Evolutionary conservation across 345 rosid genomes (phyloP).

Genomic region (Ceriops decandra): DNA sequence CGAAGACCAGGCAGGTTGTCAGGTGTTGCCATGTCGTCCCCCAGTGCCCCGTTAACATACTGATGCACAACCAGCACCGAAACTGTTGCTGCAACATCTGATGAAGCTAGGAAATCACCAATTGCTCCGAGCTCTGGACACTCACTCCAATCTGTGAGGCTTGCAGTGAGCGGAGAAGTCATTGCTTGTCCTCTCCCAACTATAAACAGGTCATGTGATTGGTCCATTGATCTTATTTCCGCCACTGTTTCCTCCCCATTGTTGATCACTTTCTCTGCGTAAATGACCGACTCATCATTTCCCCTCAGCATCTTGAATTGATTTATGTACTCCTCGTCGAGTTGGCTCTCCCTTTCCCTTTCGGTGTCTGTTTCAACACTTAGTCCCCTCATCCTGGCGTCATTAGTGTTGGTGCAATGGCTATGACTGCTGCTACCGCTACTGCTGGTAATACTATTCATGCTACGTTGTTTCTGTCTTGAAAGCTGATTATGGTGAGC

Average conservation of each 20-base stretch:
- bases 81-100: slow-evolving; percentile 73
- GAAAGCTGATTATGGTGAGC: too few species aligned
- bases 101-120: slow-evolving; percentile 88
- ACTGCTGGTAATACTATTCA: too few species aligned
- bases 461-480: too few species aligned
- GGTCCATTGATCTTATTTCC: slow-evolving; percentile 63
- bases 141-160: slow-evolving; percentile 97
- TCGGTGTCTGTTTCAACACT: slow-evolving; percentile 28
- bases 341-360: slow-evolving; percentile 40
- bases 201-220: slow-evolving; percentile 63
- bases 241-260: slow-evolving; percentile 90
- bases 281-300: slow-evolving; percentile 42
- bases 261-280: slow-evolving; percentile 47
- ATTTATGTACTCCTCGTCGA: slow-evolving; percentile 55
- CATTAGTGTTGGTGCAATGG: neutral
- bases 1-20: too few species aligned
- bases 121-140: slow-evolving; percentile 96
- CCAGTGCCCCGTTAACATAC: slow-evolving; percentile 33
- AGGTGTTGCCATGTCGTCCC: slow-evolving; percentile 15
- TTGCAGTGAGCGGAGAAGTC: slow-evolving; percentile 68
- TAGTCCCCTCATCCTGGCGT: slow-evolving; percentile 5
- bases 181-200: slow-evolving; percentile 93
- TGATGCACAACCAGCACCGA: slow-evolving; percentile 91
- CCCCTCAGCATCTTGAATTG: slow-evolving; percentile 45
- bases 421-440: too few species aligned